Conservation (phyloP, 2,329 filamentous ascomycete species). For the Geoglossum cookeanum region DNA sequence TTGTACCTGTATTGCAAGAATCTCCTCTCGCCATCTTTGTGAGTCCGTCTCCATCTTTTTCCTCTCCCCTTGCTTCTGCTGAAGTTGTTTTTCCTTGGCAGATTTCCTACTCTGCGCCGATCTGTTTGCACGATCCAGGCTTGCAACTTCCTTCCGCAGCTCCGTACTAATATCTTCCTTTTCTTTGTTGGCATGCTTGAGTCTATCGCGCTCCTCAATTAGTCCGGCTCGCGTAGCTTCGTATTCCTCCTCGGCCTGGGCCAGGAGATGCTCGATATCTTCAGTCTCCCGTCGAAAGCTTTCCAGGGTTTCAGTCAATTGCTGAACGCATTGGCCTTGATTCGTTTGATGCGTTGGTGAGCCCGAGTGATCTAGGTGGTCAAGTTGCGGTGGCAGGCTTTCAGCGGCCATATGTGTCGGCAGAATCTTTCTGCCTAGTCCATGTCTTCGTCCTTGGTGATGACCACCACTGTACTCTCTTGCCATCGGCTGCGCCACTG, state of each 20-base stretch:
- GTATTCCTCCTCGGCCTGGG: slow-evolving; percentile 37
- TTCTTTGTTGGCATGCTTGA: slow-evolving; percentile 61
- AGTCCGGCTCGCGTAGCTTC: slow-evolving; percentile 28
- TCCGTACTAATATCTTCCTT: slow-evolving; percentile 83
- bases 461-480: slow-evolving; percentile 45
- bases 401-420: slow-evolving; percentile 40
- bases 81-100: slow-evolving; percentile 55
- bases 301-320: slow-evolving; percentile 68
- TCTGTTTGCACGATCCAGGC: slow-evolving; percentile 64
- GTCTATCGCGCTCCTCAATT: slow-evolving; percentile 58
- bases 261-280: slow-evolving; percentile 49
- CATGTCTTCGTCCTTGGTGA: slow-evolving; percentile 39
- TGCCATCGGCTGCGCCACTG: slow-evolving; percentile 38
- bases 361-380: slow-evolving; percentile 20
- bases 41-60: slow-evolving; percentile 52
- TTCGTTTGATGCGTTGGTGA: slow-evolving; percentile 27
- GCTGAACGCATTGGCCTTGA: slow-evolving; percentile 48
- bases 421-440: slow-evolving; percentile 56
- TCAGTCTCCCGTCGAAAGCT: slow-evolving; percentile 67
- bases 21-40: slow-evolving; percentile 46
- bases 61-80: slow-evolving; percentile 49
- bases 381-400: neutral
- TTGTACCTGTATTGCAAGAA: slow-evolving; percentile 33
- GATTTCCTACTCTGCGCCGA: slow-evolving; percentile 58
- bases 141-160: slow-evolving; percentile 60